phyloP scores from a whole-genome alignment of 352 stramenopile genomes.

The Phytophthora sp. region DNA sequence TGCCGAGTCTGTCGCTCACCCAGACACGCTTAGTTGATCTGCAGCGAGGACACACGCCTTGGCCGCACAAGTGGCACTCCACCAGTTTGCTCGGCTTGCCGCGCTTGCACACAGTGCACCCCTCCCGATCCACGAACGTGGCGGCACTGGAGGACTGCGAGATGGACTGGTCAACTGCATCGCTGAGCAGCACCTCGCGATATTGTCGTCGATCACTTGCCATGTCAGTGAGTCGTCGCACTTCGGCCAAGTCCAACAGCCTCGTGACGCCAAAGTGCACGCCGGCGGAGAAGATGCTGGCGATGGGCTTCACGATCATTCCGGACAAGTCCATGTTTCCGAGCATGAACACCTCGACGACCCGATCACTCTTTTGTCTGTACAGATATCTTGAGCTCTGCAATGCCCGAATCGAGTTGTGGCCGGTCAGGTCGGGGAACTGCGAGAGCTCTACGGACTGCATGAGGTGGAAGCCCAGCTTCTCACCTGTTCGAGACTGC shows the following conservation, averaged over 20 bases:
- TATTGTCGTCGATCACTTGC: conserved; percentile 26
- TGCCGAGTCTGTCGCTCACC: conserved; percentile 30
- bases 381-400: conserved; percentile 59
- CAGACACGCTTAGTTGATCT: conserved; percentile 47
- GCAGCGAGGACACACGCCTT: conserved; percentile 38
- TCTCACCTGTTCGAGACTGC: conserved; percentile 31
- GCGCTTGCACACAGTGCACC: conserved; percentile 29
- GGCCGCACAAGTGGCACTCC: conserved; percentile 32
- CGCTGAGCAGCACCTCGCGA: conserved; percentile 6
- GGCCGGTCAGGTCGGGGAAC: conserved; percentile 47
- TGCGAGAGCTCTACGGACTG: conserved; percentile 42
- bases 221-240: conserved; percentile 51
- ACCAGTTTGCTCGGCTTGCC: conserved; percentile 24
- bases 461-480: conserved; percentile 51
- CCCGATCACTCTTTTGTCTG: conserved; percentile 51
- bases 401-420: conserved; percentile 48
- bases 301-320: conserved; percentile 42
- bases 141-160: conserved; percentile 15
- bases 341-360: conserved; percentile 59
- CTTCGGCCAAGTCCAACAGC: conserved; percentile 53
- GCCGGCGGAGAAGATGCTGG: conserved; percentile 42
- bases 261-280: conserved; percentile 51
- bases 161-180: conserved; percentile 8
- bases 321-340: conserved; percentile 41
- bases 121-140: conserved; percentile 3